Percentiles rank a stretch among this genome's conserved stretches.
phyloP scores from a whole-genome alignment of 2,329 filamentous ascomycete species.

The Aspergillus felis region DNA sequence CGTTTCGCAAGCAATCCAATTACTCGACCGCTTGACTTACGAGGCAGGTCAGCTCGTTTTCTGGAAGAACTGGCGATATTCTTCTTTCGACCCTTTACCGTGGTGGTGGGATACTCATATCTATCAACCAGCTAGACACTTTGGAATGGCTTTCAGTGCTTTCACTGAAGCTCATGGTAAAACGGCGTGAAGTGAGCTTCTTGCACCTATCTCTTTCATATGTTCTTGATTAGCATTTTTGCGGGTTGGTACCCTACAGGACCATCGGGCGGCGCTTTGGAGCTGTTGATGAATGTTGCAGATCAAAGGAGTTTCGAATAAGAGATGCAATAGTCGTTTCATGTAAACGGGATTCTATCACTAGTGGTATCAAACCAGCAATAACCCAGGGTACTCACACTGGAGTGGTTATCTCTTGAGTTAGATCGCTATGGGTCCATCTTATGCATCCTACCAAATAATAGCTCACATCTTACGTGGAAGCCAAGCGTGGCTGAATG shows the following conservation, averaged over 20 bases:
- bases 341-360: background rate
- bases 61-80: conserved; percentile 56
- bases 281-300: background rate
- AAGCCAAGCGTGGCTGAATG: background rate
- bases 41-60: conserved; percentile 37
- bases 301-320: background rate
- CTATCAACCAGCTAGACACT: conserved; percentile 47
- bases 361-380: too few species aligned
- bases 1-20: conserved; percentile 19
- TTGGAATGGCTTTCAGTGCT: conserved; percentile 7
- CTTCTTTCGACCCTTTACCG: conserved; percentile 54
- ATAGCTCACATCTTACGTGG: too few species aligned
- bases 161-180: background rate
- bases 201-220: background rate
- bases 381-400: too few species aligned
- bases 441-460: background rate
- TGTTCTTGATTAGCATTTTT: conserved; percentile 8
- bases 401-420: too few species aligned
- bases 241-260: conserved; percentile 21
- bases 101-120: conserved; percentile 56
- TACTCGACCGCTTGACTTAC: conserved; percentile 15
- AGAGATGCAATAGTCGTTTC: background rate
- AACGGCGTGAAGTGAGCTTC: background rate
- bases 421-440: too few species aligned
- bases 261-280: conserved; percentile 36